Conservation (phyloP, 352 stramenopile genomes). For the Phytophthora multivora region DNA sequence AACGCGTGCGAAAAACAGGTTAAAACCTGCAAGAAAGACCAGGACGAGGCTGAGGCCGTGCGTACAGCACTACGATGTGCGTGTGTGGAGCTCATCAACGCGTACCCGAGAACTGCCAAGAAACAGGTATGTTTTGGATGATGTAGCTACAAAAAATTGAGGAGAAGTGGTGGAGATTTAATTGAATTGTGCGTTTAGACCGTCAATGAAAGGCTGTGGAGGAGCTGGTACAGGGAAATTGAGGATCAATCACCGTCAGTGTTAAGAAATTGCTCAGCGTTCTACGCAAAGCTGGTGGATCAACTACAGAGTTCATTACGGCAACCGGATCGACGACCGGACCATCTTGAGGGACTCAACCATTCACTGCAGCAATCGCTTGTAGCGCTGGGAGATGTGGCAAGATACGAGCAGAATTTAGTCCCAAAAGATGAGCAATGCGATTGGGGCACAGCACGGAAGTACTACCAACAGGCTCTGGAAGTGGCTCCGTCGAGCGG, state of each 20-base stretch:
- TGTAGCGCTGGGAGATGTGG: slow-evolving; percentile 54
- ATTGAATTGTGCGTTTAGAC: slow-evolving; percentile 28
- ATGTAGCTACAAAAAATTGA: too few species aligned
- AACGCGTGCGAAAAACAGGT: slow-evolving; percentile 25
- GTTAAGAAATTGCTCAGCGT: slow-evolving; percentile 22
- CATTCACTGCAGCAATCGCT: slow-evolving; percentile 50
- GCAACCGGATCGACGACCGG: slow-evolving; percentile 1
- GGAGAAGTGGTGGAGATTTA: not conserved
- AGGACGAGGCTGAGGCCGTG: slow-evolving; percentile 3
- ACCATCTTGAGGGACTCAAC: slow-evolving; percentile 25
- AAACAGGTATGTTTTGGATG: slow-evolving; percentile 34
- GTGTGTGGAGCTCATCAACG: slow-evolving; percentile 45
- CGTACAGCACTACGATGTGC: slow-evolving; percentile 28
- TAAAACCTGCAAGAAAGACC: slow-evolving; percentile 11
- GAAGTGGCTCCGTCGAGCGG: slow-evolving; percentile 46
- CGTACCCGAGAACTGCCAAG: slow-evolving; percentile 35
- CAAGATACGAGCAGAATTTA: slow-evolving; percentile 46
- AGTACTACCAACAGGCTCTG: slow-evolving; percentile 47
- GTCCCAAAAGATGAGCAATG: slow-evolving; percentile 3
- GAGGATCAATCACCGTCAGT: slow-evolving; percentile 22
- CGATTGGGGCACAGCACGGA: slow-evolving; percentile 36
- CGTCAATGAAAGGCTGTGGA: slow-evolving; percentile 65
- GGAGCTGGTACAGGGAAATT: slow-evolving; percentile 69
- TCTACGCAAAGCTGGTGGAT: slow-evolving; percentile 34
- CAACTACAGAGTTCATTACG: slow-evolving; percentile 21